Evolutionary conservation across 2,329 filamentous ascomycete species (phyloP), one percentile per base, ranked within the genome.

Genomic region (Juglanconis sp.): DNA sequence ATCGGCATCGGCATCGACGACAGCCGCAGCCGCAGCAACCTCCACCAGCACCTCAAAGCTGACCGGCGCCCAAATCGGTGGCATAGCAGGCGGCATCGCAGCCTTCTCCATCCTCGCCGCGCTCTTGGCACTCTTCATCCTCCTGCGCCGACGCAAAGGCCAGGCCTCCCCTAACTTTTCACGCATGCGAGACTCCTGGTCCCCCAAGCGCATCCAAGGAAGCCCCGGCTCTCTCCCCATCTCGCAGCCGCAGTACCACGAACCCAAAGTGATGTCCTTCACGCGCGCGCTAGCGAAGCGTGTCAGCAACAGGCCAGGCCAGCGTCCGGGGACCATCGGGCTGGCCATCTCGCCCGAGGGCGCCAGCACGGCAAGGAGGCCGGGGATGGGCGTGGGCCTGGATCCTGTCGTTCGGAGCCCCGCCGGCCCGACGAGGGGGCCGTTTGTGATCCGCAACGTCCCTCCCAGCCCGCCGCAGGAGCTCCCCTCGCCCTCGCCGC

Each of bases 71-170:
- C 81, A 86, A 63, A 78, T 88, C 51, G 79, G 79, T 17, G 87
- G 86, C 6, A 85, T 89, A 61, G 75, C 80, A 1, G 74, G 86
- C 4, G 87, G 84, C 5, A 75, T 79, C 10, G 76, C 79, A 4
- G 81, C 79, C 4, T 79, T 78, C 1, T 72, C 80, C 3, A 70
- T 78, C 4, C 65, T 87, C 17, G 80, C 77, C 5, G 66, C 84
- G 34, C 76, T 74, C 4, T 68, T 82, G 4, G 61, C 57, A 3
- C 11, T 60, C 13, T 61, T 48, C 34, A 17, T 56, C 10, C 40
- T 50, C 46, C 30, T 52, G n/a, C 61, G 61, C 11, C 44, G 57
- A 31, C 53, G 53, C 9, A 46, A 44, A 3, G 53, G 54, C 6
- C 48, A 53, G 9, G 11, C 32, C 17, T 42, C 46, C 2, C 56